Evolutionary conservation across 805 yeast species (phyloP), one percentile per base, ranked within the genome.

Genomic region (Ogataea parapolymorpha): DNA sequence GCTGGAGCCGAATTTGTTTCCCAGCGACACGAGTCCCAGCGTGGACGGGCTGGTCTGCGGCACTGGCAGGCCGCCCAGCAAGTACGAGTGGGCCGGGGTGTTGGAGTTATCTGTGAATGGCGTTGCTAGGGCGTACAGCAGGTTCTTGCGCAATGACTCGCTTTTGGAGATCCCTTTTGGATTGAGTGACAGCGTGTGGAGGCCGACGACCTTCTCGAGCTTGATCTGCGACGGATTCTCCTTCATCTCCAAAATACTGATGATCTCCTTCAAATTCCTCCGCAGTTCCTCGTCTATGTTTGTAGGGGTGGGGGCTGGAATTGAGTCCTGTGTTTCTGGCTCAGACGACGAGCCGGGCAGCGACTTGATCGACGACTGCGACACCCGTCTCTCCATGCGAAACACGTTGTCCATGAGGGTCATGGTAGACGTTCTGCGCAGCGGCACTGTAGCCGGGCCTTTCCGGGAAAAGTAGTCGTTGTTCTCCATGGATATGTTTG

Each of bases 61-160:
- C 9, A 59, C 24, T 1, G 62, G 59, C 9, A 60, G 33, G 2
- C 58, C 62, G 6, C 55, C 66, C 30, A 58, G 37, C 10, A 44
- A 15, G 34, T 33, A 44, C 27, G 29, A 34, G 29, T 35, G 14
- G 4, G 36, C 34, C 6, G 46, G 34, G 2, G 45, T 18, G 25
- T 51, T 16, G 8, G 50, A 35, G 32, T 66, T 65, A 50, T 76
- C 79, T 35, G 72, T 66, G 62, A 82, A 79, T 6, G 87, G 87
- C 2, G 83, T 78, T 1, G 89, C 82, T 41, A 82, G 67, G 1
- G 87, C 85, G 56, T 78, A 75, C 11, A 81, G 55, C 4, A 81
- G 59, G 49, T 70, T 73, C 2, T 70, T 67, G 44, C 71, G 70
- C 17, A 78, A 55, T 9, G 62, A 48, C 28, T 67, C 66, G 18